Percentiles rank a stretch among this genome's conserved stretches.
These are phyloP conservation scores for Cordia subcordata DNA, from an alignment of 257 asterid genomes.

Conservation along the genomic window DNA sequence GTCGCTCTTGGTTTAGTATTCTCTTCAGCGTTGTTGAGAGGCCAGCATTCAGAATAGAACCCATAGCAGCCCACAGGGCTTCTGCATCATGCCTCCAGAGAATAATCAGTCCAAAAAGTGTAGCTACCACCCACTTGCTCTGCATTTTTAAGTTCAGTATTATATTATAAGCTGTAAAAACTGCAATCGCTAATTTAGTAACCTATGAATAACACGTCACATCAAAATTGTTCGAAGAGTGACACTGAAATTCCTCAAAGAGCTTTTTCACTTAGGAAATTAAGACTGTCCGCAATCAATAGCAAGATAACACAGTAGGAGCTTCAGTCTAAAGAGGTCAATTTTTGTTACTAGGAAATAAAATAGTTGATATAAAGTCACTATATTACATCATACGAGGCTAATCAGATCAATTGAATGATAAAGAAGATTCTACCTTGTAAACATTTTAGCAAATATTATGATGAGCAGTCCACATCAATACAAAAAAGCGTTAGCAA, in stretches of 20 bases:
- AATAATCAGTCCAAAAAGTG: constrained; percentile 26
- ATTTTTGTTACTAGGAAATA: no score
- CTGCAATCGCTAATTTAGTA: constrained; percentile 1
- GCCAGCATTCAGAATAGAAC: constrained; percentile 45
- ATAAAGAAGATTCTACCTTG: no score
- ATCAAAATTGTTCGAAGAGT: background rate
- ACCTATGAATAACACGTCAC: background rate
- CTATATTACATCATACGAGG: no score
- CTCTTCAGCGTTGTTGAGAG: constrained; percentile 48
- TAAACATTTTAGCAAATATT: no score
- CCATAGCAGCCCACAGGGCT: constrained; percentile 63
- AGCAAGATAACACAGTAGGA: background rate
- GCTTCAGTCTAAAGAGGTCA: no score
- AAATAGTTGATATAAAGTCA: no score
- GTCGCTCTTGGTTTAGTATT: constrained; percentile 68
- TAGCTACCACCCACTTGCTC: constrained; percentile 73
- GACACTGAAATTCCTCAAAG: background rate
- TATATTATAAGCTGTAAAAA: background rate
- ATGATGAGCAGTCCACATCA: no score
- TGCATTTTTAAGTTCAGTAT: constrained; percentile 27
- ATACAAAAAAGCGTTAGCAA: no score
- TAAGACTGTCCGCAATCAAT: background rate
- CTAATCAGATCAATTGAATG: no score
- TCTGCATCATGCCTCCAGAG: constrained; percentile 74
- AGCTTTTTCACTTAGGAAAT: background rate